Base-by-base conservation (phyloP, 768 basidiomycete species). In the Mycena rebaudengoi region DNA sequence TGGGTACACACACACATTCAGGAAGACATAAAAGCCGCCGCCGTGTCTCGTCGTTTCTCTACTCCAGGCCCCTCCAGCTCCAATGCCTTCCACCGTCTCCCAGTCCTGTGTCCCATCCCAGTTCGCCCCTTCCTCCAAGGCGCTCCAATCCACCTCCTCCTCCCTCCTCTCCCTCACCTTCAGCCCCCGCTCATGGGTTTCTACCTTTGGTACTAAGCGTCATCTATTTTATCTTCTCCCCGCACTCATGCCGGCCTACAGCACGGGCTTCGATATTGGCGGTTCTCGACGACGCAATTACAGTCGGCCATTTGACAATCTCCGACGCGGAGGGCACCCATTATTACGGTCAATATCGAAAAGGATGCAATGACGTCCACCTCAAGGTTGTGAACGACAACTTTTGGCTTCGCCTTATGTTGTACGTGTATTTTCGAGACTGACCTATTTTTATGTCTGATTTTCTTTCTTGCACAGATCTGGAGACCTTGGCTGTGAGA, bases 341-440 rank as follows among this genome's bases (percentile, higher is more conserved):
- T 71, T 81, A 86, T 70, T 90, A 87, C 68, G 88, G 89, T 44
- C 80, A 76, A 28, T 82, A 83, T 70, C 76, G 81, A 74, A 86
- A 86, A 70, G 86, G 84, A 55, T 85, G 81, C 75, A 88, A 87
- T 78, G 83, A 87, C 70, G 87, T 87, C 59, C 82, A 85, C 63
- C 71, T 91, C 60, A 82, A 80, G 64, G 78, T 91, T 60, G 70
- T 81, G 16, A 87, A 85, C 71, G 82, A 85, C 50, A 85, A 86
- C 73, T 91, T 91, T 70, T 91, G 89, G 89, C 76, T 86, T 54
- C 87, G 89, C 40, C 80, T 91, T 58, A 75, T 91, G 62, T 75
- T 89, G 85, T 88, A 76, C 71, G 64, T 53, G 86, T 79, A 53
- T 58, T 48, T 56, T 56, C 63, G 33, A 28, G 50, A 37, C 44